phyloP scores from a whole-genome alignment of 805 yeast species.

The Cyberlindnera xylosilytica region DNA sequence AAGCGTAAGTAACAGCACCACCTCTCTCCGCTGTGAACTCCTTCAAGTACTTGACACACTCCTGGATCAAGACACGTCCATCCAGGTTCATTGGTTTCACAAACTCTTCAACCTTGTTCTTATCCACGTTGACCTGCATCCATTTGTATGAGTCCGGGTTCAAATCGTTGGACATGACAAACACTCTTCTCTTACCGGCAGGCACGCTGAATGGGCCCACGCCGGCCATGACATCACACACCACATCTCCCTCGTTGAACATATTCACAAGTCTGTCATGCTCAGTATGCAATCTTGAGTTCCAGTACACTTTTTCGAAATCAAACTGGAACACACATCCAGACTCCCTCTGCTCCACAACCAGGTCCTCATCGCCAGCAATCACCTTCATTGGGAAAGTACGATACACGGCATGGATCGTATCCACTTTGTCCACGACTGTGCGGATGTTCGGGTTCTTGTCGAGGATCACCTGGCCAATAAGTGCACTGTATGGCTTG shows the following conservation, averaged over 20 bases:
- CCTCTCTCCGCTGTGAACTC: slow-evolving; percentile 41
- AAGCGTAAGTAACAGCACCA: slow-evolving; percentile 35
- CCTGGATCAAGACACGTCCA: slow-evolving; percentile 75
- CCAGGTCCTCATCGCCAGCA: slow-evolving; percentile 76
- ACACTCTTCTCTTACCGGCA: slow-evolving; percentile 77
- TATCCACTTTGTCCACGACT: slow-evolving; percentile 87
- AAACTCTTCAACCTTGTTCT: slow-evolving; percentile 59
- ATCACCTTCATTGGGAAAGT: slow-evolving; percentile 92
- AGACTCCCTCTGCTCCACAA: slow-evolving; percentile 84
- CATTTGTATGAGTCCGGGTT: slow-evolving; percentile 83
- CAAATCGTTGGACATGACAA: slow-evolving; percentile 89
- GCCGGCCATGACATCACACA: slow-evolving; percentile 97
- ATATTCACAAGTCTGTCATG: slow-evolving; percentile 73
- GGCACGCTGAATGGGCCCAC: slow-evolving; percentile 99
- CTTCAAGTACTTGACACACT: slow-evolving; percentile 50
- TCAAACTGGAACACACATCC: slow-evolving; percentile 85
- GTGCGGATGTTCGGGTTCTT: slow-evolving; percentile 72
- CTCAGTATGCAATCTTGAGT: slow-evolving; percentile 89
- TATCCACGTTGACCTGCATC: slow-evolving; percentile 57
- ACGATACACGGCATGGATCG: slow-evolving; percentile 83
- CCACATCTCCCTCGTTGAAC: slow-evolving; percentile 65
- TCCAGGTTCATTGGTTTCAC: slow-evolving; percentile 70
- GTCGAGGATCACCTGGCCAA: slow-evolving; percentile 88
- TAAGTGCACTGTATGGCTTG: slow-evolving; percentile 73
- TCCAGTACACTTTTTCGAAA: slow-evolving; percentile 95